Evolutionary conservation across 2,329 filamentous ascomycete species (phyloP).

Genomic region (Fusarium clavum): DNA sequence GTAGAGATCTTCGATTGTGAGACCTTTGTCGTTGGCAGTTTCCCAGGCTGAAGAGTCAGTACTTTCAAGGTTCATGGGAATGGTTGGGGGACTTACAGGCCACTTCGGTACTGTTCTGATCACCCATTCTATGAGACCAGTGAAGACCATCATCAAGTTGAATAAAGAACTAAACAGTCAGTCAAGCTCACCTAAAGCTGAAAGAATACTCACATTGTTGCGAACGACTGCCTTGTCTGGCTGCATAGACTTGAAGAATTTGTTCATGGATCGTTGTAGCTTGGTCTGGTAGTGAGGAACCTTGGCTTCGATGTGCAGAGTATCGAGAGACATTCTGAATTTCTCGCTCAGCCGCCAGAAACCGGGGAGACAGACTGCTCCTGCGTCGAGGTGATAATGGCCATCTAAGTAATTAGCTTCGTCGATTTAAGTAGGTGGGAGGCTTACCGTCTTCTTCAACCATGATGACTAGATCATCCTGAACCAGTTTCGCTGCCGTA

Average conservation of each 20-base stretch:
- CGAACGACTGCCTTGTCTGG: constrained; percentile 31
- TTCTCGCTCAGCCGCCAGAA: constrained; percentile 38
- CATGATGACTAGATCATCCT: constrained; percentile 36
- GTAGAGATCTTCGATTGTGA: constrained; percentile 29
- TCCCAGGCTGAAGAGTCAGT: constrained; percentile 31
- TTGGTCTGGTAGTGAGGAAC: constrained; percentile 35
- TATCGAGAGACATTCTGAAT: constrained; percentile 38
- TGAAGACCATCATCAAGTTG: constrained; percentile 38
- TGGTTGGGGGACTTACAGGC: too few relatives aligned
- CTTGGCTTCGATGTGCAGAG: constrained; percentile 34
- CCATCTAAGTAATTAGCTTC: constrained; percentile 8
- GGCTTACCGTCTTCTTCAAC: constrained; percentile 27
- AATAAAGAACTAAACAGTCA: constrained; percentile 26
- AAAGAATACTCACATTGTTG: constrained; percentile 14
- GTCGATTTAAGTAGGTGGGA: rapidly evolving
- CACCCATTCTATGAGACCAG: constrained; percentile 38
- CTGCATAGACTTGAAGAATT: constrained; percentile 32
- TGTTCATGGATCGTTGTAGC: constrained; percentile 36
- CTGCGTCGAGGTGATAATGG: constrained; percentile 31
- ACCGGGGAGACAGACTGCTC: constrained; percentile 33
- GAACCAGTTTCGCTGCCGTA: constrained; percentile 30
- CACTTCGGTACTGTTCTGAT: constrained; percentile 20
- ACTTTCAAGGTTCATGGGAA: too few relatives aligned
- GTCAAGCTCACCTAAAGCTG: rapidly evolving
- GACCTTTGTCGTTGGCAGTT: constrained; percentile 15